Percentiles rank a stretch among this genome's conserved stretches.
phyloP scores from a whole-genome alignment of 1,284 basidiomycete genomes.

The Moesziomyces sp. region DNA sequence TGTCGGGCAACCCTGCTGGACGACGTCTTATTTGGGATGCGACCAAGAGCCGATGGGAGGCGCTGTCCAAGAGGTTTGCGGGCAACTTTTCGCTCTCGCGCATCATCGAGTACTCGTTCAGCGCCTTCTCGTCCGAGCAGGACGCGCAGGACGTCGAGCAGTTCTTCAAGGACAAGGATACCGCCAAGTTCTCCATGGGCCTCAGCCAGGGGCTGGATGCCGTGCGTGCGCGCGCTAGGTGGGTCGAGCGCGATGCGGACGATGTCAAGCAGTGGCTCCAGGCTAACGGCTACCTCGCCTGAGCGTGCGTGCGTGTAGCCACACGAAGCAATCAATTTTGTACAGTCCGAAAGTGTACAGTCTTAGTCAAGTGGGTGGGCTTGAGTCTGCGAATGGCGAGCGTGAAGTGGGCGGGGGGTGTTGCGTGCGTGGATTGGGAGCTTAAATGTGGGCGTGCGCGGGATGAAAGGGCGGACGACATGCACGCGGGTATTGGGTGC shows the following conservation, averaged over 20 bases:
- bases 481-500: no score
- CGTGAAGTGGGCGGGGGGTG: no score
- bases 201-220: conserved; percentile 77
- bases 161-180: conserved; percentile 72
- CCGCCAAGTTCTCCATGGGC: conserved; percentile 71
- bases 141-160: conserved; percentile 76
- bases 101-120: conserved; percentile 72
- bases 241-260: conserved; percentile 73
- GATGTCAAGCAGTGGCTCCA: conserved; percentile 75
- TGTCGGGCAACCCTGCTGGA: conserved; percentile 63
- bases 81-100: conserved; percentile 64
- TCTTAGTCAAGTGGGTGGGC: no score
- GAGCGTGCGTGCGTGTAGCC: no score
- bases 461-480: no score
- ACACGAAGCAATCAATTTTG: no score
- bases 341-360: no score
- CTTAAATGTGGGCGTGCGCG: no score
- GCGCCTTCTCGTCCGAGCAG: conserved; percentile 75
- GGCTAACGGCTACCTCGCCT: conserved; percentile 53
- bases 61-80: conserved; percentile 74
- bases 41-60: conserved; percentile 65
- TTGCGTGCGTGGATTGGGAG: no score
- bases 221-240: conserved; percentile 74
- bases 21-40: conserved; percentile 67
- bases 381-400: no score